phyloP scores from a whole-genome alignment of 371 early-diverging fungal genomes.

The Fennellomyces sp. region DNA sequence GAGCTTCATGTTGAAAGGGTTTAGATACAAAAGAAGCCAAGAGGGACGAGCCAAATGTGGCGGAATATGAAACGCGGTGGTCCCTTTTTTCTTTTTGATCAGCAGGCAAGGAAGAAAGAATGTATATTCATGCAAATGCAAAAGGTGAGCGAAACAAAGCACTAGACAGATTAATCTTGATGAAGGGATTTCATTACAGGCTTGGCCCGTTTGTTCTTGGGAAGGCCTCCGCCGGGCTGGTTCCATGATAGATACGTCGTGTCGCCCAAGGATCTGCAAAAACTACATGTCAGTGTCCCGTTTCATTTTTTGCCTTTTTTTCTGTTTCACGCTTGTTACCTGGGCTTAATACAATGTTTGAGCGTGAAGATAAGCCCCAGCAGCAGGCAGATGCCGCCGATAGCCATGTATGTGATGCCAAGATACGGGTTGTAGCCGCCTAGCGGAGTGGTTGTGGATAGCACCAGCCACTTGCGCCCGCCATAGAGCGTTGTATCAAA shows the following conservation, averaged over 20 bases:
- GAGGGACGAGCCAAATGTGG: not conserved
- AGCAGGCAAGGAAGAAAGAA: too few relatives aligned
- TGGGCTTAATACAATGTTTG: conserved; percentile 87
- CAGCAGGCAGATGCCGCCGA: conserved; percentile 83
- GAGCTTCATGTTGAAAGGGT: conserved; percentile 2
- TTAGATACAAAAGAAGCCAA: not conserved
- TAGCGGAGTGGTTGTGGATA: conserved; percentile 89
- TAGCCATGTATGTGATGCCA: conserved; percentile 90
- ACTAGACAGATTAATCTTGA: conserved; percentile 32
- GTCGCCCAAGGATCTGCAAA: conserved; percentile 86
- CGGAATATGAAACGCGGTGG: too few relatives aligned
- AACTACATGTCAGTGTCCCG: not conserved
- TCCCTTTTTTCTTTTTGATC: too few relatives aligned
- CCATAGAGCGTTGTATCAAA: conserved; percentile 81
- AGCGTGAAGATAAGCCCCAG: conserved; percentile 86
- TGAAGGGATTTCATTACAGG: conserved; percentile 24
- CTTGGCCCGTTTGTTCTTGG: conserved; percentile 8
- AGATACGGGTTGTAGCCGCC: conserved; percentile 96
- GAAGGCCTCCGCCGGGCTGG: conserved; percentile 61
- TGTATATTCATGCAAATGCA: too few relatives aligned
- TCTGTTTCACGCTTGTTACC: conserved; percentile 43
- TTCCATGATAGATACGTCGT: conserved; percentile 95
- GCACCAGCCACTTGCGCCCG: conserved; percentile 91
- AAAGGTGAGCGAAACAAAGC: too few relatives aligned
- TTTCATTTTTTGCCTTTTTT: not conserved